Conservation (phyloP, 2,329 filamentous ascomycete genomes). For the Trichoderma sp. region DNA sequence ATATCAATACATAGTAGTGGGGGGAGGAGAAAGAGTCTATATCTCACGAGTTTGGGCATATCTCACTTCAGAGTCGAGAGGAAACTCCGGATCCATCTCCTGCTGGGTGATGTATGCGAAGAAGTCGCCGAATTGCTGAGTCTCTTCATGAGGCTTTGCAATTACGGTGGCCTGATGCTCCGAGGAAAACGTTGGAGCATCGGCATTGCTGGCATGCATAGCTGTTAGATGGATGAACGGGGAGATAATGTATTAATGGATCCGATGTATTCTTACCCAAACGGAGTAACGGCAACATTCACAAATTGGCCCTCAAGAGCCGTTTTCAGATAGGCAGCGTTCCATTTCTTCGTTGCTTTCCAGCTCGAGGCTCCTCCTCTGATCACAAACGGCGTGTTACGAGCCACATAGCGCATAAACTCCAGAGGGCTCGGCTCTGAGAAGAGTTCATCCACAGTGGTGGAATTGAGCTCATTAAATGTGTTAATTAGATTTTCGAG, state of each 20-base stretch:
- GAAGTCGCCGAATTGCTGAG: slow-evolving; percentile 61
- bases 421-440: slow-evolving; percentile 71
- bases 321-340: slow-evolving; percentile 55
- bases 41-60: slow-evolving; percentile 72
- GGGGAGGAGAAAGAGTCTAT: background rate
- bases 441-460: slow-evolving; percentile 57
- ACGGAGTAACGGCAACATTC: slow-evolving; percentile 75
- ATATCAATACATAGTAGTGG: background rate
- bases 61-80: slow-evolving; percentile 49
- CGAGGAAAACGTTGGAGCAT: slow-evolving; percentile 33
- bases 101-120: slow-evolving; percentile 60
- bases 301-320: slow-evolving; percentile 57
- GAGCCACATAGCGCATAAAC: slow-evolving; percentile 74
- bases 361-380: slow-evolving; percentile 61
- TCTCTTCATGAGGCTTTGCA: slow-evolving; percentile 69
- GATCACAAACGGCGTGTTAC: slow-evolving; percentile 73
- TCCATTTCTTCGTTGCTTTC: slow-evolving; percentile 63
- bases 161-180: slow-evolving; percentile 47
- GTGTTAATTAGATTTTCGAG: slow-evolving; percentile 55
- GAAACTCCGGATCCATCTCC: slow-evolving; percentile 43
- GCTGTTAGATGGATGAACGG: background rate
- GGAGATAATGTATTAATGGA: background rate
- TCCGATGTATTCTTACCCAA: slow-evolving; percentile 50
- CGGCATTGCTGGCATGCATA: slow-evolving; percentile 35
- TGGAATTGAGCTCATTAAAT: slow-evolving; percentile 72